phyloP scores from a whole-genome alignment of 2,329 filamentous ascomycete genomes.

The Aureobasidium pullulans region DNA sequence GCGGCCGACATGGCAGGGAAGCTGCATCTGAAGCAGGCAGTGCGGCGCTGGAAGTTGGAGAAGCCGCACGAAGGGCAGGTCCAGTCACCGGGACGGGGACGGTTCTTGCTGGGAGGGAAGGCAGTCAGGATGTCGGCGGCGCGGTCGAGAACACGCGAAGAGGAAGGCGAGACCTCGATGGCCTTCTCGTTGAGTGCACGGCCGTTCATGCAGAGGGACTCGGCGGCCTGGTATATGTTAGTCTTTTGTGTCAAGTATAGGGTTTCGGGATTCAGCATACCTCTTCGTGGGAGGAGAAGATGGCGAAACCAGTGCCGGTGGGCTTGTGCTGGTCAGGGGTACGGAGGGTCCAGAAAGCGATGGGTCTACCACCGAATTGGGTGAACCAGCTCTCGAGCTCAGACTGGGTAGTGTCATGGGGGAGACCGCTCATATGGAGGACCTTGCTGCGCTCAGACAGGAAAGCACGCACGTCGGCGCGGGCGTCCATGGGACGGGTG shows the following conservation, averaged over 20 bases:
- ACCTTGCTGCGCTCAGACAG: constrained; percentile 95
- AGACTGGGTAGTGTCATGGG: constrained; percentile 96
- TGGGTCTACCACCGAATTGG: constrained; percentile 93
- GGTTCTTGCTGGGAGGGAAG: constrained; percentile 97
- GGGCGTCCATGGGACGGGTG: constrained; percentile 90
- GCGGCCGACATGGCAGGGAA: constrained; percentile 89
- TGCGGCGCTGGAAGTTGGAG: constrained; percentile 98
- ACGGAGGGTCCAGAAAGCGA: constrained; percentile 97
- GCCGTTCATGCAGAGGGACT: constrained; percentile 98
- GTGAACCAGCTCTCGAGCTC: constrained; percentile 99
- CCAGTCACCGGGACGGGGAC: constrained; percentile 95
- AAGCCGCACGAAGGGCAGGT: constrained; percentile 98
- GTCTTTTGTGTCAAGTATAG: constrained; percentile 9
- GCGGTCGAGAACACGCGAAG: constrained; percentile 90
- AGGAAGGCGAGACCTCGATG: constrained; percentile 96
- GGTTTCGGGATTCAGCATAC: constrained; percentile 48
- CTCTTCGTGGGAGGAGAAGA: constrained; percentile 98
- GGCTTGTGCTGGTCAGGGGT: constrained; percentile 99
- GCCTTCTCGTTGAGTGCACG: constrained; percentile 97
- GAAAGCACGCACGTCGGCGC: constrained; percentile 93
- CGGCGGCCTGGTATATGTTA: constrained; percentile 62
- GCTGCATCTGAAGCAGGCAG: constrained; percentile 96
- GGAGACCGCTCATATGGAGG: constrained; percentile 92
- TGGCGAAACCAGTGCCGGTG: constrained; percentile 95
- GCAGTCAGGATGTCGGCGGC: constrained; percentile 93